Conservation (phyloP, 495 filamentous ascomycete genomes). For the Penicillium arizonense region DNA sequence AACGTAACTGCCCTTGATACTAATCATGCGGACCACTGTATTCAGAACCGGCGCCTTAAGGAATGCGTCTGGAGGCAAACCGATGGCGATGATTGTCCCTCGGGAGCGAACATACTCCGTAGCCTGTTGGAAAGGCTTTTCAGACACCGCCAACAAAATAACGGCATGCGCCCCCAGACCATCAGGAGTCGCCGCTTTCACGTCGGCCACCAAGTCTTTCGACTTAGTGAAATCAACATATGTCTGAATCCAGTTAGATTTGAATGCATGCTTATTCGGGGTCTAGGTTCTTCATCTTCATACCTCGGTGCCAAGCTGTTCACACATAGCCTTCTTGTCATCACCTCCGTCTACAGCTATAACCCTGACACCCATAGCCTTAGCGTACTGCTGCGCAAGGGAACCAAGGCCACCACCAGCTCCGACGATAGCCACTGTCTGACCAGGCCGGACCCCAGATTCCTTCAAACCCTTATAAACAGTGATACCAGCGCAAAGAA, state of each 20-base stretch:
- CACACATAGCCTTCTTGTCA: conserved; percentile 70
- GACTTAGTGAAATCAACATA: conserved; percentile 78
- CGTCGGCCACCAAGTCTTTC: conserved; percentile 76
- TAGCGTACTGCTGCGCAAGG: conserved; percentile 80
- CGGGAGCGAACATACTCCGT: conserved; percentile 78
- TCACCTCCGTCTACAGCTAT: conserved; percentile 79
- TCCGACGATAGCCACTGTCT: conserved; percentile 83
- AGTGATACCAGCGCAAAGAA: conserved; percentile 84
- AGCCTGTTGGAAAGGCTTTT: conserved; percentile 94
- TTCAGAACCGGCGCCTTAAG: conserved; percentile 82
- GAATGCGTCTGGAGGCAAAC: conserved; percentile 74
- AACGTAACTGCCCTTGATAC: conserved; percentile 90
- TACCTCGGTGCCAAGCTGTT: conserved; percentile 59
- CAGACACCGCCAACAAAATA: conserved; percentile 76
- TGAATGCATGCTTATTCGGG: not conserved
- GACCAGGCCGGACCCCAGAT: conserved; percentile 68
- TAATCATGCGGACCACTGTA: conserved; percentile 84
- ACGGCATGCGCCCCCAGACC: conserved; percentile 87
- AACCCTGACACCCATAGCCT: conserved; percentile 79
- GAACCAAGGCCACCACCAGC: conserved; percentile 88
- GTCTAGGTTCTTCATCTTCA: not conserved
- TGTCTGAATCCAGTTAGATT: conserved; percentile 12
- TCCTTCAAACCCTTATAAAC: conserved; percentile 93
- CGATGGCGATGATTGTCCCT: conserved; percentile 80
- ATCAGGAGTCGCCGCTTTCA: conserved; percentile 72